Percentiles rank a stretch among this genome's conserved stretches.
Conservation (phyloP, 768 basidiomycete genomes). For the Macrocybe gigantea region DNA sequence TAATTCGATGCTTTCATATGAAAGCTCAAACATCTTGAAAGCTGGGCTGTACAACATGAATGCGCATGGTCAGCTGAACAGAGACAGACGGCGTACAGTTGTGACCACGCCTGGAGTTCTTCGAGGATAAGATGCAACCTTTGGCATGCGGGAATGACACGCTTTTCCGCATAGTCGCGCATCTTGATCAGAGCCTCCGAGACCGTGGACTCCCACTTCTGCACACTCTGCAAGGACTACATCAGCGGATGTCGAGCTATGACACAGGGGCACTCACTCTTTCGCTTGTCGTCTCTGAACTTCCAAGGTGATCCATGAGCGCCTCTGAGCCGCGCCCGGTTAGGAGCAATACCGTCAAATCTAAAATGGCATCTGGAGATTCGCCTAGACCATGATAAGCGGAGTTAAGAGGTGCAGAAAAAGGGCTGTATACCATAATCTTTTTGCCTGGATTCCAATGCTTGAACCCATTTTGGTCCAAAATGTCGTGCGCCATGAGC, state of each 20-base stretch:
- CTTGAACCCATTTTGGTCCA: constrained; percentile 68
- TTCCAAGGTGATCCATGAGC: constrained; percentile 68
- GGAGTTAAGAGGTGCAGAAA: constrained; percentile 2
- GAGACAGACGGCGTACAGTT: constrained; percentile 41
- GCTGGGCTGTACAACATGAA: constrained; percentile 40
- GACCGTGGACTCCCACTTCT: constrained; percentile 78
- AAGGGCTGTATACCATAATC: constrained; percentile 47
- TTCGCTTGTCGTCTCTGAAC: constrained; percentile 77
- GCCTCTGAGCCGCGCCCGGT: constrained; percentile 71
- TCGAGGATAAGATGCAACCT: constrained; percentile 70
- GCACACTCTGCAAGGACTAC: constrained; percentile 48
- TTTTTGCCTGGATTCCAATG: constrained; percentile 57
- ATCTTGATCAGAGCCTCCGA: constrained; percentile 65
- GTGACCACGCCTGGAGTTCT: constrained; percentile 76
- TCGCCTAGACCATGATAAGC: constrained; percentile 36
- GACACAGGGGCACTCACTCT: constrained; percentile 39
- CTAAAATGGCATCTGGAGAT: constrained; percentile 58
- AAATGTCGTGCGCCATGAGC: constrained; percentile 63
- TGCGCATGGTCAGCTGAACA: constrained; percentile 1
- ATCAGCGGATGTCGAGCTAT: no score
- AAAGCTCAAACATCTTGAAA: constrained; percentile 51
- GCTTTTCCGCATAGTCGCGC: constrained; percentile 68
- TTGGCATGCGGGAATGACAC: constrained; percentile 69
- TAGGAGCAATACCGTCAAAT: constrained; percentile 63
- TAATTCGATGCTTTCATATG: constrained; percentile 39